Percentiles rank a stretch among this genome's conserved stretches.
These are phyloP conservation scores for Clonostachys rhizophaga DNA, from an alignment of 2,329 filamentous ascomycete species.

Conservation along the genomic window DNA sequence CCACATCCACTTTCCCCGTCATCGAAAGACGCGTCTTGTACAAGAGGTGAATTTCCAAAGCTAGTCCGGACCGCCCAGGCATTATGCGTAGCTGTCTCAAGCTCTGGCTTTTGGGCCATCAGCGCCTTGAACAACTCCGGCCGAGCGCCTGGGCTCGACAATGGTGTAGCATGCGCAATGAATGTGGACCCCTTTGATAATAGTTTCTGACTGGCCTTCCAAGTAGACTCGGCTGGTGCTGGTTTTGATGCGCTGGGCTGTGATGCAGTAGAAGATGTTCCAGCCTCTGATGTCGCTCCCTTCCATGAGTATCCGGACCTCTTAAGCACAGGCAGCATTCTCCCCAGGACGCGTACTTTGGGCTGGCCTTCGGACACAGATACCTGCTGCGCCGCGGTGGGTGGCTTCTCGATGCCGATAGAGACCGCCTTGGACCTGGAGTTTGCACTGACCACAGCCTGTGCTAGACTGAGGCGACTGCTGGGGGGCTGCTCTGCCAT, in stretches of 20 bases:
- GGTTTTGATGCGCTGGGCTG: background rate
- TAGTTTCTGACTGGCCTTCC: slow-evolving; percentile 47
- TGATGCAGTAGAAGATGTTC: background rate
- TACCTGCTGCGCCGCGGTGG: slow-evolving; percentile 63
- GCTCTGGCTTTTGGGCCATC: slow-evolving; percentile 38
- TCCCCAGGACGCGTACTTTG: slow-evolving; percentile 64
- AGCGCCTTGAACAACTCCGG: slow-evolving; percentile 39
- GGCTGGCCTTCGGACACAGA: slow-evolving; percentile 71
- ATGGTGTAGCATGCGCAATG: slow-evolving; percentile 41
- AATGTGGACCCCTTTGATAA: slow-evolving; percentile 52
- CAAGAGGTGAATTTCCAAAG: slow-evolving; percentile 27
- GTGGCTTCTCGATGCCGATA: slow-evolving; percentile 64
- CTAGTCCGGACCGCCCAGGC: slow-evolving; percentile 41
- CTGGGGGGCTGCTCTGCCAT: slow-evolving; percentile 84
- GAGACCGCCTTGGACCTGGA: slow-evolving; percentile 72
- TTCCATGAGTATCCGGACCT: slow-evolving; percentile 63
- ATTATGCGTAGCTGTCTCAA: slow-evolving; percentile 54
- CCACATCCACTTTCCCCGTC: slow-evolving; percentile 60
- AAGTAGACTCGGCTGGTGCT: slow-evolving; percentile 18
- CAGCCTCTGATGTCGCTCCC: slow-evolving; percentile 4
- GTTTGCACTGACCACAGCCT: slow-evolving; percentile 80
- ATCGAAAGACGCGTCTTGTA: slow-evolving; percentile 49
- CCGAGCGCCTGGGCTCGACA: slow-evolving; percentile 33
- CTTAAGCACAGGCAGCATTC: slow-evolving; percentile 71
- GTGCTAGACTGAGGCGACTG: slow-evolving; percentile 77